These are phyloP conservation scores for Kwoniella europaea DNA, from an alignment of 768 basidiomycete species.

Conservation along the genomic window DNA sequence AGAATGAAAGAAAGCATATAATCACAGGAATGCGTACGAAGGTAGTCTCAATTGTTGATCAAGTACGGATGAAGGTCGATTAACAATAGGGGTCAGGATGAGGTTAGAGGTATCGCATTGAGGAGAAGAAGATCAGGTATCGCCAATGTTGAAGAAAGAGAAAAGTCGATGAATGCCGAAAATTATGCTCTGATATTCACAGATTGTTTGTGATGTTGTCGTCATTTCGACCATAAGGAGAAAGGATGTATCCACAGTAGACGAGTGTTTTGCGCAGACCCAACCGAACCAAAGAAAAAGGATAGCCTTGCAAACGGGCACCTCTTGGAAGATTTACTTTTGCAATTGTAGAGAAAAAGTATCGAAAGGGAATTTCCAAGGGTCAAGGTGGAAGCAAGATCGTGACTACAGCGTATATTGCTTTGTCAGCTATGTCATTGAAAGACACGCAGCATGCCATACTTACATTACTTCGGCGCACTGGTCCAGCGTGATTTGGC, in stretches of 20 bases:
- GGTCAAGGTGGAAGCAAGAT: not conserved
- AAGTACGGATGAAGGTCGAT: not conserved
- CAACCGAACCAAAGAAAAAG: not conserved
- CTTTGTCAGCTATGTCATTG: too few relatives aligned
- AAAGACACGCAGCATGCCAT: not conserved
- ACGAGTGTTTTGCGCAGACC: not conserved
- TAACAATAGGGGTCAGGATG: not conserved
- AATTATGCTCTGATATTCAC: not conserved
- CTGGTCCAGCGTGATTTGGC: slow-evolving; percentile 13
- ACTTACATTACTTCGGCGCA: slow-evolving; percentile 11
- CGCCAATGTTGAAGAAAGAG: not conserved
- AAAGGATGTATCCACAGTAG: not conserved
- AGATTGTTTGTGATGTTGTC: not conserved
- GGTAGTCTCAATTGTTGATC: not conserved
- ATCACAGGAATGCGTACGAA: not conserved
- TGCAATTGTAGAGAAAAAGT: not conserved
- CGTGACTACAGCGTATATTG: not conserved
- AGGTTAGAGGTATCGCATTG: not conserved
- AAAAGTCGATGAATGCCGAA: not conserved
- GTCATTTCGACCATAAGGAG: not conserved
- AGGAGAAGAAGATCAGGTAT: not conserved
- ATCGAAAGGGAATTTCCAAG: not conserved
- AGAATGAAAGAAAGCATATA: not conserved
- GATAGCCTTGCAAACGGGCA: not conserved
- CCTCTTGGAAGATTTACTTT: not conserved